Base-by-base conservation (phyloP, 106 monocot genomes). In the Triglochin maritima region DNA sequence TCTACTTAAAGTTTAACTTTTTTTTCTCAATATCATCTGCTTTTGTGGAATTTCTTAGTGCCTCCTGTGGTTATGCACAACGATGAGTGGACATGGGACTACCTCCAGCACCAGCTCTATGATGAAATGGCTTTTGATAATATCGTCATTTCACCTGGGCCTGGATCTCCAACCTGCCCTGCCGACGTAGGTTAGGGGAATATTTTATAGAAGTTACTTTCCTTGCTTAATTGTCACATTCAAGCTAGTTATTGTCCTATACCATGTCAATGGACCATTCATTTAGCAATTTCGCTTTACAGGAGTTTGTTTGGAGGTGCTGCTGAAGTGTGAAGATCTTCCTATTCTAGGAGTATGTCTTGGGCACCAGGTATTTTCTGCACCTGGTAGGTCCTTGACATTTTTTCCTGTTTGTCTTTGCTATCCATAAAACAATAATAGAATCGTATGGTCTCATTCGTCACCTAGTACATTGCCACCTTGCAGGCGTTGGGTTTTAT, bases 301-400 rank as follows among this genome's bases (percentile, higher is more conserved):
- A 98, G 98, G 98, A 15, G 77, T 98, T 69, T 86, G 98, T 50
- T 57, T 88, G 64, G 71, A 83, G 13, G 72, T 98, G 76, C 80
- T 98, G 47, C 66, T 65, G 50, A 75, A 89, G 13, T 98, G 98
- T 61, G 69, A 71, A 64, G 86, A 98, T 67, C 78, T 98, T 71
- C 98, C 91, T 6, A 92, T 98, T 43, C 75, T 98, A 63, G 98
- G 98, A 71, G 92, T 98, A 42, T 98, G 98, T 71, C 98, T 98
- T 69, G 98, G 92, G 46, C 98, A 98, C 69, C 98, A 98, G 88
- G 98, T 89, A 13, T 17, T 42, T 3, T 53, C 14, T 57, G 2
- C 50, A 62, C 44, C 45, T 50, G 17, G 42, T 3, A 4, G n/a
- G 12, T 62, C 11, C 47, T 62, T 49, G 60, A 17, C 7, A 3